Base-by-base conservation (phyloP, 805 yeast species). In the Yamadazyma phyllophila region DNA sequence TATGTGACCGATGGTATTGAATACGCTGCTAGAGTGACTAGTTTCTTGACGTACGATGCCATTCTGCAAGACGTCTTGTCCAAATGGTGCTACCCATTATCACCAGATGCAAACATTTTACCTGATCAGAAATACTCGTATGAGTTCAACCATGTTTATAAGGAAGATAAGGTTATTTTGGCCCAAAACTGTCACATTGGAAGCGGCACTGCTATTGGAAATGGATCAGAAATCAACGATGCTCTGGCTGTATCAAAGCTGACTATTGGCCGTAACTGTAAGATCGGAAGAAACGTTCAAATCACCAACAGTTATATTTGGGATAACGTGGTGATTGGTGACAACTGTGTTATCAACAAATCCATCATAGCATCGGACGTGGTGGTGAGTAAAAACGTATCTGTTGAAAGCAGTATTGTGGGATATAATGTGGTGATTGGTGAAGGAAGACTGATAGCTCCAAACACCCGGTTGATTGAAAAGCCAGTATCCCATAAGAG, bases 21-120 rank as follows among this genome's bases (percentile, higher is more conserved):
- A 50, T 91, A 90, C 59, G 96, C 96, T 26, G 94, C 96, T 1
- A 80, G 99, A 60, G 98, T 89, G n/a, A 95, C 91, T 60, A 85
- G 92, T 61, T 85, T 94, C 84, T 88, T 88, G 60, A 89, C 98
- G 0, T 94, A 91, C 64, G 92, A 86, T 61, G 91, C 96, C 9
- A 82, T 94, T 12, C 80, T 95, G 12, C 94, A 88, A 64, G 98
- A 94, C 62, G 80, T 91, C 34, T 70, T 94, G 44, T 89, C 90
- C 16, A 81, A 98, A 61, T 94, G 96, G 88, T 78, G 92, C 48
- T 92, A 89, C 59, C 99, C 99, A 20, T 71, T 92, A 44, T 88
- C 84, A 13, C 92, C 96, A 2, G 98, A 92, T 53, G 73, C 90
- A 44, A 91, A 92, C 62, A 68, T 87, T 53, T 66, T 83, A 44